A percentile compares a stretch with the other conserved stretches of the same genome.
Evolutionary conservation across 306 rosid genomes (phyloP).

Genomic region (Quercus berberidifolia): DNA sequence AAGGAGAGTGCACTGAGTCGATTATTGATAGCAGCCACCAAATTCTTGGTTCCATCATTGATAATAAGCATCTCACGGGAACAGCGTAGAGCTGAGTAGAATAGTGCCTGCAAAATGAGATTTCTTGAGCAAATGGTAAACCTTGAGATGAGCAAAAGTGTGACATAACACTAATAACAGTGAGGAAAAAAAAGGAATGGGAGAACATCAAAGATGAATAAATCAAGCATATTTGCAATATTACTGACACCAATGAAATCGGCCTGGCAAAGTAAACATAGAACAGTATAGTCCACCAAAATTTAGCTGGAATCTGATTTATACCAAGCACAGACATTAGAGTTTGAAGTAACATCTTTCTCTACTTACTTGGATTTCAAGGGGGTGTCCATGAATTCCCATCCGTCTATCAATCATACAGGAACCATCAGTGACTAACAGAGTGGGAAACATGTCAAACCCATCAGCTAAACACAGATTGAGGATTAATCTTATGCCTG

Average conservation of each 20-base stretch:
- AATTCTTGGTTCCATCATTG: conserved; percentile 62
- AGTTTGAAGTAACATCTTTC: background rate
- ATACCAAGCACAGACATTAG: background rate
- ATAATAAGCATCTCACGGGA: conserved; percentile 83
- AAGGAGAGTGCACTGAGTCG: conserved; percentile 90
- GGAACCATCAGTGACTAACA: conserved; percentile 85
- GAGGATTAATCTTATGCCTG: conserved; percentile 78
- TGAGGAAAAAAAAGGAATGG: background rate
- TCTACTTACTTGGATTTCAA: conserved; percentile 78
- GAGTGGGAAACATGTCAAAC: conserved; percentile 94
- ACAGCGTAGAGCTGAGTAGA: conserved; percentile 80
- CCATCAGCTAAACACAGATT: conserved; percentile 80
- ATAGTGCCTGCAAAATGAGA: conserved; percentile 58
- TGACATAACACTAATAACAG: background rate
- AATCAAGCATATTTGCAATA: background rate
- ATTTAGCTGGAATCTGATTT: background rate
- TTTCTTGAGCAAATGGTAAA: conserved; percentile 2
- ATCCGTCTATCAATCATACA: conserved; percentile 98
- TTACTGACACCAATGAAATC: background rate
- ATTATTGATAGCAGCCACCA: conserved; percentile 73
- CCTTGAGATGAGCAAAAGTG: background rate
- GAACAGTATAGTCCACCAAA: background rate
- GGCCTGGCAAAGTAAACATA: background rate
- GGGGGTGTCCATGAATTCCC: conserved; percentile 97
- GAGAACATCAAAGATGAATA: background rate